A percentile compares a stretch with the other conserved stretches of the same genome.
Evolutionary conservation across 148 eudicot species (phyloP).

Genomic region (Rhododendron molle): DNA sequence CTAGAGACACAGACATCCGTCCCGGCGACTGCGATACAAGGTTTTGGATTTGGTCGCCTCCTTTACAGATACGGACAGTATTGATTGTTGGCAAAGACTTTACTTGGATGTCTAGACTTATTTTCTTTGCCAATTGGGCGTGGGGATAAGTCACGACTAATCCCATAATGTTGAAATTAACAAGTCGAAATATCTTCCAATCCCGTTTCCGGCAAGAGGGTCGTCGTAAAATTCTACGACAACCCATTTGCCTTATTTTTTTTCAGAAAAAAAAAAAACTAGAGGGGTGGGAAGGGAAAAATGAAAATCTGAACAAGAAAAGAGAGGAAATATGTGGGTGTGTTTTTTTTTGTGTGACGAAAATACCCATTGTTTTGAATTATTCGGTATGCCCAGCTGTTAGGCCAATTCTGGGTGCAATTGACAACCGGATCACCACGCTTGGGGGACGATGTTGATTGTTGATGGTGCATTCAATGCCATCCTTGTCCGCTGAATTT

Average conservation of each 20-base stretch:
- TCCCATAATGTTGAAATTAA: background rate
- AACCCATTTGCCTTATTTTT: background rate
- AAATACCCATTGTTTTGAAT: background rate
- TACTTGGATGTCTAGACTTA: background rate
- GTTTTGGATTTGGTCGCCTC: background rate
- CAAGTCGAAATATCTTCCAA: background rate
- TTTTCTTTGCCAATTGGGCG: background rate
- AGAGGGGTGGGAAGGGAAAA: too few species aligned
- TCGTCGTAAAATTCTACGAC: background rate
- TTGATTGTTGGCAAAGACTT: background rate
- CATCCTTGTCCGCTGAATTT: constrained; percentile 9
- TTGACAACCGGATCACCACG: constrained; percentile 7
- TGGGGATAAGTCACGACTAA: background rate
- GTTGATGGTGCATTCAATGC: constrained; percentile 9
- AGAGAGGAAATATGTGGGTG: background rate
- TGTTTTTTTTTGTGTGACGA: background rate
- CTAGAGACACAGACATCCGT: background rate
- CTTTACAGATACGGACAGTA: background rate
- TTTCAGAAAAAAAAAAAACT: too few species aligned
- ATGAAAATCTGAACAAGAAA: background rate
- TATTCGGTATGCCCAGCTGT: background rate
- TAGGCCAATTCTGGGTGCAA: background rate
- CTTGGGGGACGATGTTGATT: constrained; percentile 9
- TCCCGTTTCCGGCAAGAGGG: background rate
- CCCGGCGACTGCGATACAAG: background rate